Evolutionary conservation across 2,329 filamentous ascomycete genomes (phyloP).

Genomic region (Xenosphaeropsis pyriputrescens): DNA sequence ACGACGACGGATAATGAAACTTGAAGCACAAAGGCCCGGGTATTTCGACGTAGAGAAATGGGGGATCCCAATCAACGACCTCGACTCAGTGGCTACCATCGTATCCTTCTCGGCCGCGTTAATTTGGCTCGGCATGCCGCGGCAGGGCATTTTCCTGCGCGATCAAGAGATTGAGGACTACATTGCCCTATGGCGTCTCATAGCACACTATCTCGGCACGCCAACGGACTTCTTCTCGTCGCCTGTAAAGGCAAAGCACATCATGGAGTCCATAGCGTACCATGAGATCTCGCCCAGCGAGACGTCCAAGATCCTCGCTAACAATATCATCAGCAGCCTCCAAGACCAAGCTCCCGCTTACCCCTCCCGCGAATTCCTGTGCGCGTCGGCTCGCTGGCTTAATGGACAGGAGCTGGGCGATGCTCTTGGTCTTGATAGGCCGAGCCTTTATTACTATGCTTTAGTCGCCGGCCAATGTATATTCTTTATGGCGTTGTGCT

Average conservation of each 20-base stretch:
- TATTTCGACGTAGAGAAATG: slow-evolving; percentile 46
- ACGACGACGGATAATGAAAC: slow-evolving; percentile 45
- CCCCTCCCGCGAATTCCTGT: slow-evolving; percentile 50
- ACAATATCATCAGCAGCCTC: slow-evolving; percentile 62
- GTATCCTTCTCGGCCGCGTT: slow-evolving; percentile 53
- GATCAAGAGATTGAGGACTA: slow-evolving; percentile 52
- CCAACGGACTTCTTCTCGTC: slow-evolving; percentile 46
- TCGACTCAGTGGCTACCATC: slow-evolving; percentile 62
- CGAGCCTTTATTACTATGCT: slow-evolving; percentile 11
- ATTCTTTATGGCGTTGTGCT: slow-evolving; percentile 18
- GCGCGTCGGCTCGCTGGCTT: slow-evolving; percentile 53
- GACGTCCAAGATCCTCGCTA: slow-evolving; percentile 49
- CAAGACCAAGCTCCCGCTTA: slow-evolving; percentile 50
- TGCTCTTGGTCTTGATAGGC: slow-evolving; percentile 26
- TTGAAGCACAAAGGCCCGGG: slow-evolving; percentile 35
- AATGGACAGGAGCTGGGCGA: slow-evolving; percentile 51
- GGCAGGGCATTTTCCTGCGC: slow-evolving; percentile 55
- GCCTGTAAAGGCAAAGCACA: slow-evolving; percentile 35
- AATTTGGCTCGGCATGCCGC: slow-evolving; percentile 54
- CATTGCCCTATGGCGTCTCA: slow-evolving; percentile 61
- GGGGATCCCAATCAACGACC: slow-evolving; percentile 60
- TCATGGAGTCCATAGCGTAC: slow-evolving; percentile 53
- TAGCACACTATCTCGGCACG: slow-evolving; percentile 56
- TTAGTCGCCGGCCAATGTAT: slow-evolving; percentile 14
- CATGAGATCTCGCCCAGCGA: slow-evolving; percentile 52